phyloP scores from a whole-genome alignment of 2,329 filamentous ascomycete genomes.

The Taxawa tesnikishii region DNA sequence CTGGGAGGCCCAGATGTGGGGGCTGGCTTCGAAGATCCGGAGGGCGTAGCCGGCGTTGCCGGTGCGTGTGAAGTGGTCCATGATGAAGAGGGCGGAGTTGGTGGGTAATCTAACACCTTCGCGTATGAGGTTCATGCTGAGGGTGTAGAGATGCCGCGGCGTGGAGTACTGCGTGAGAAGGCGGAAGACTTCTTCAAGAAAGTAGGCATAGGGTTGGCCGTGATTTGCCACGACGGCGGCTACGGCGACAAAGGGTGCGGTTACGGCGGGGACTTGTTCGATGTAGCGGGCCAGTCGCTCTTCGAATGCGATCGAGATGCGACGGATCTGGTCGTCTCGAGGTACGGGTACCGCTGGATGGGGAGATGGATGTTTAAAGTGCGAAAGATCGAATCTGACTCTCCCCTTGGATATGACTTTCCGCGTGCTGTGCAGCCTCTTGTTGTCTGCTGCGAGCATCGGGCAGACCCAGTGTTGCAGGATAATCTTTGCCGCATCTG shows the following conservation, averaged over 20 bases:
- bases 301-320: neutral
- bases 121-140: neutral
- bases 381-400: no score
- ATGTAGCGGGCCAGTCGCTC: neutral
- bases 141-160: neutral
- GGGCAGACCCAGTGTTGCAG: constrained; percentile 11
- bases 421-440: neutral
- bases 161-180: constrained; percentile 3
- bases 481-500: constrained; percentile 8
- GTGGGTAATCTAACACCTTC: no score
- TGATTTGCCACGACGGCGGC: constrained; percentile 1
- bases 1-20: constrained; percentile 9
- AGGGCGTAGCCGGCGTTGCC: constrained; percentile 7
- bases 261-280: neutral
- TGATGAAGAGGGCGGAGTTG: neutral
- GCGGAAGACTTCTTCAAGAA: constrained; percentile 6
- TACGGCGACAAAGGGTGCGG: constrained; percentile 3
- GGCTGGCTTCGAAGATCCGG: constrained; percentile 10
- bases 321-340: neutral
- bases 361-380: neutral
- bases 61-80: constrained; percentile 7
- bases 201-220: constrained; percentile 1
- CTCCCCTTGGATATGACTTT: neutral
- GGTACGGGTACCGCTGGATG: neutral
- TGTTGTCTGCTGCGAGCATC: neutral